Percentiles rank a stretch among this genome's conserved stretches.
These are phyloP conservation scores for Quercus lobata DNA, from an alignment of 331 rosid species.

Conservation along the genomic window DNA sequence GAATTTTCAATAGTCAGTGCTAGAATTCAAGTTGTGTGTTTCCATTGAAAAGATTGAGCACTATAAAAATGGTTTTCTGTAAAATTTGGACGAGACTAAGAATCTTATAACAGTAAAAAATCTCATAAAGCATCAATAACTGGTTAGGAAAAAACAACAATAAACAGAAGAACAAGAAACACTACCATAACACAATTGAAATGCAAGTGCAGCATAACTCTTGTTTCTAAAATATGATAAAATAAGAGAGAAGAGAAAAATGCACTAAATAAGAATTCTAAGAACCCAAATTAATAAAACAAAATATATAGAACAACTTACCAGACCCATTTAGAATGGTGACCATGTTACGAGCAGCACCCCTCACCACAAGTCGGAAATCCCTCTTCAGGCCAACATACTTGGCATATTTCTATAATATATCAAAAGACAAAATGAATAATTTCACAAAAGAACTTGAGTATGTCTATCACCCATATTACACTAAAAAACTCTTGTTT, in stretches of 20 bases:
- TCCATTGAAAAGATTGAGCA: neutral
- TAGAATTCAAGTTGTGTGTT: neutral
- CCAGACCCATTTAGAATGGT: slow-evolving; percentile 90
- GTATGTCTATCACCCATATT: neutral
- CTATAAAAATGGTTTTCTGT: neutral
- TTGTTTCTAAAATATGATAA: neutral
- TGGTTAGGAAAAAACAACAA: neutral
- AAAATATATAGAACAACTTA: slow-evolving; percentile 35
- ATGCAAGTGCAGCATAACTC: neutral
- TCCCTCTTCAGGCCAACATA: slow-evolving; percentile 94
- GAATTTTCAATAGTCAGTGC: too few relatives aligned
- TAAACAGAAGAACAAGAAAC: neutral
- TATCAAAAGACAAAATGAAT: slow-evolving; percentile 23
- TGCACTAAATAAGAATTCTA: too few relatives aligned
- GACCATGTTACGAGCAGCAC: slow-evolving; percentile 95
- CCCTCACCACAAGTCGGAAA: slow-evolving; percentile 97
- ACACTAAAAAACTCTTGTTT: neutral
- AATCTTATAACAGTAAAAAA: neutral
- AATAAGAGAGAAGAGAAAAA: neutral
- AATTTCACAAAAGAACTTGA: neutral
- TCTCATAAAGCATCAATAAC: neutral
- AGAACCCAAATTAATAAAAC: neutral
- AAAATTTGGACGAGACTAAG: neutral
- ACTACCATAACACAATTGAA: neutral
- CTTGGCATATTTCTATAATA: slow-evolving; percentile 83